These are phyloP conservation scores for Mucor sp. DNA, from an alignment of 371 early-diverging fungal genomes.

Conservation along the genomic window DNA sequence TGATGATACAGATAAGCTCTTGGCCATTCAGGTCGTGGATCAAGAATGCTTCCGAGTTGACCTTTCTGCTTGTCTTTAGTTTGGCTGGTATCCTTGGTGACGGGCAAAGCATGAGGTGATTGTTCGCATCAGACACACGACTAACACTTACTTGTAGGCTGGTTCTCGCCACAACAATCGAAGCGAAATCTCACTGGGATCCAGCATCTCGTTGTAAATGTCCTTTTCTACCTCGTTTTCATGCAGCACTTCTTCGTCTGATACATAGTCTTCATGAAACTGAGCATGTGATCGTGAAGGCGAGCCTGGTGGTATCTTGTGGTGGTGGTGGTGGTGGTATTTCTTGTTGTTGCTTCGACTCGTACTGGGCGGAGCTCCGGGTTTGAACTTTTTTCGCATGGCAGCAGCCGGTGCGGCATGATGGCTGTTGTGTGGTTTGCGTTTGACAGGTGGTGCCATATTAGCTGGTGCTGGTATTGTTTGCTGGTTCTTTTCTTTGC, in stretches of 20 bases:
- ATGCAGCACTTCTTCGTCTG: neutral
- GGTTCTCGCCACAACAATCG: conserved; percentile 36
- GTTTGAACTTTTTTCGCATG: neutral
- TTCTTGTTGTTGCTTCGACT: conserved; percentile 5
- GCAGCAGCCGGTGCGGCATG: neutral
- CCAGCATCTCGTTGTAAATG: conserved; percentile 11
- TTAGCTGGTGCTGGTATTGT: neutral
- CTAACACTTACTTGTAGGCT: conserved; percentile 12
- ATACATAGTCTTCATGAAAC: conserved; percentile 12
- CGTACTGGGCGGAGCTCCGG: neutral
- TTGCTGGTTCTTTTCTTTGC: conserved; percentile 2
- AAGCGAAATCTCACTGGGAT: conserved; percentile 29
- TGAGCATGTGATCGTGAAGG: neutral
- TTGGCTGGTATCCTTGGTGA: neutral
- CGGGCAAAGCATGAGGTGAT: too few relatives aligned
- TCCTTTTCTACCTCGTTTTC: conserved; percentile 16
- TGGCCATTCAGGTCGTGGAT: conserved; percentile 29
- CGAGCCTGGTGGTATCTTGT: neutral
- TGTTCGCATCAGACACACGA: too few relatives aligned
- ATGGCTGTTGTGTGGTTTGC: neutral
- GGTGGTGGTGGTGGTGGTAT: too few relatives aligned
- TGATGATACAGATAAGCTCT: conserved; percentile 40
- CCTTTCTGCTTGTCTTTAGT: neutral
- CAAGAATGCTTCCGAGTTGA: conserved; percentile 25
- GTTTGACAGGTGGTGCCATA: neutral